These are phyloP conservation scores for Sordariomycetes sp. DNA, from an alignment of 2,329 filamentous ascomycete species.

Conservation along the genomic window DNA sequence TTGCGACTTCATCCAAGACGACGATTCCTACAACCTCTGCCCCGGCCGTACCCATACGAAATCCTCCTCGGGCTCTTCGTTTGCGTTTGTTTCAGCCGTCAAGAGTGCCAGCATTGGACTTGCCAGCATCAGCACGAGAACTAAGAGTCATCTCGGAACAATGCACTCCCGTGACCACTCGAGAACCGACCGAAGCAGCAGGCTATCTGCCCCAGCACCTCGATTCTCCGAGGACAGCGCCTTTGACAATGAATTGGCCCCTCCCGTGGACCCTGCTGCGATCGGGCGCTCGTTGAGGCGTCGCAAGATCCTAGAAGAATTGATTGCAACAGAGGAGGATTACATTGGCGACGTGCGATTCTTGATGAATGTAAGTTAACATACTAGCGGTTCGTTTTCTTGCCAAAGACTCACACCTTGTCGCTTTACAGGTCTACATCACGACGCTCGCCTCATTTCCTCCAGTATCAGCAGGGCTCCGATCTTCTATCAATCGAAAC, in stretches of 20 bases:
- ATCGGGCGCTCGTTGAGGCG: conserved; percentile 63
- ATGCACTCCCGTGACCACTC: conserved; percentile 41
- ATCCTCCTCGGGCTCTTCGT: conserved; percentile 63
- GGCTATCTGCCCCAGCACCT: conserved; percentile 46
- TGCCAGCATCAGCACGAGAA: conserved; percentile 58
- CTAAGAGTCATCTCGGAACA: conserved; percentile 41
- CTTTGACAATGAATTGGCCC: conserved; percentile 3
- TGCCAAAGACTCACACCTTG: conserved; percentile 2
- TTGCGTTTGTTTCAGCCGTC: conserved; percentile 68
- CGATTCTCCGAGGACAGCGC: conserved; percentile 56
- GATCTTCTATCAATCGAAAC: conserved; percentile 68
- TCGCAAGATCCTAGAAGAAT: conserved; percentile 71
- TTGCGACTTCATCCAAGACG: not conserved
- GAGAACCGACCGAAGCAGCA: conserved; percentile 51
- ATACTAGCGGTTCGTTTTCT: not conserved
- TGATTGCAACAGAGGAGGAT: conserved; percentile 75
- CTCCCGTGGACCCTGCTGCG: conserved; percentile 55
- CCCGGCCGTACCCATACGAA: conserved; percentile 33
- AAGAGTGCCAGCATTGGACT: conserved; percentile 75
- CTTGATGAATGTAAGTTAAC: conserved; percentile 61
- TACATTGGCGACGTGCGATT: conserved; percentile 85
- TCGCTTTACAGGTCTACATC: conserved; percentile 51
- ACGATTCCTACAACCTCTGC: conserved; percentile 6
- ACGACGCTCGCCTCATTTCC: conserved; percentile 65
- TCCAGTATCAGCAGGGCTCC: conserved; percentile 49